Conservation (phyloP, 1,284 basidiomycete genomes). For the Naganishia sp. region DNA sequence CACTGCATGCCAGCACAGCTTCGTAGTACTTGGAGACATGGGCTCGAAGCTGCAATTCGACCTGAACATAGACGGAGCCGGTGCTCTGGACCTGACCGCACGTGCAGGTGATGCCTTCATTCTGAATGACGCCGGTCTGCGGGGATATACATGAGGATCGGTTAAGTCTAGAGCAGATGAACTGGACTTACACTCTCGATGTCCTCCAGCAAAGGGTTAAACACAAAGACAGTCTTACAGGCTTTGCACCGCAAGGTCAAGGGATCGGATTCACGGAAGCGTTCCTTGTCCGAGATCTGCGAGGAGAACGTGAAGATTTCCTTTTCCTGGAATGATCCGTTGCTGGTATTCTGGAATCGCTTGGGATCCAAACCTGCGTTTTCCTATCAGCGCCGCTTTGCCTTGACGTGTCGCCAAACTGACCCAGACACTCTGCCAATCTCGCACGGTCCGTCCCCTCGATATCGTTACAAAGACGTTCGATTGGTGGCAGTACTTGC, state of each 20-base stretch:
- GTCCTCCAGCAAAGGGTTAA: conserved; percentile 67
- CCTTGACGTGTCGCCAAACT: conserved; percentile 38
- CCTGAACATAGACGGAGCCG: conserved; percentile 74
- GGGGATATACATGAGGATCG: conserved; percentile 22
- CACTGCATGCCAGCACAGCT: conserved; percentile 83
- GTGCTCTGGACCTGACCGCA: conserved; percentile 63
- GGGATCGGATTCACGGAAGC: conserved; percentile 73
- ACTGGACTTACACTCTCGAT: conserved; percentile 20
- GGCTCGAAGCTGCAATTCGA: conserved; percentile 79
- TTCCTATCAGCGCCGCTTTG: not conserved
- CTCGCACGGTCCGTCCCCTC: conserved; percentile 91
- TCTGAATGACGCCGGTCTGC: conserved; percentile 48
- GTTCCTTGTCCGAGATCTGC: conserved; percentile 81
- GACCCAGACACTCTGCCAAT: conserved; percentile 91
- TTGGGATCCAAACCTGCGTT: conserved; percentile 77
- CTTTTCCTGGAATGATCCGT: conserved; percentile 63
- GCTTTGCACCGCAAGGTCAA: conserved; percentile 72
- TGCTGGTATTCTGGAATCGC: conserved; percentile 63
- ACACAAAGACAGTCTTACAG: conserved; percentile 67
- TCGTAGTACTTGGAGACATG: conserved; percentile 84
- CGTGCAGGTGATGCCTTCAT: conserved; percentile 59
- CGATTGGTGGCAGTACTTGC: conserved; percentile 91
- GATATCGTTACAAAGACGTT: conserved; percentile 92
- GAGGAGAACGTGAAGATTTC: conserved; percentile 83
- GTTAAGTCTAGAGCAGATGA: not conserved